Conservation (phyloP, 2,329 filamentous ascomycete species). For the Claviceps capensis region DNA sequence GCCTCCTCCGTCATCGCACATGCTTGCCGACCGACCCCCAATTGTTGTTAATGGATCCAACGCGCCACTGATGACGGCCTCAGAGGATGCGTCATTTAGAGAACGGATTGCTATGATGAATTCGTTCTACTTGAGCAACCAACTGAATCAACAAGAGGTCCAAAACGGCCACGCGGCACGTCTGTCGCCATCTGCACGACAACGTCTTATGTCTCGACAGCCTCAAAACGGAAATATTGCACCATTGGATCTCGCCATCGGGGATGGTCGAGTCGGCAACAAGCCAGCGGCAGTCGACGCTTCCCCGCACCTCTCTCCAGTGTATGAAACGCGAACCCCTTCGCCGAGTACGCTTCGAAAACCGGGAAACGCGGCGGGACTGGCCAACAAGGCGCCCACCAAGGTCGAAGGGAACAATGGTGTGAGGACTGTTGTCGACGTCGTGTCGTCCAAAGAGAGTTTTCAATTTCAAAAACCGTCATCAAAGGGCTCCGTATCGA, state of each 20-base stretch:
- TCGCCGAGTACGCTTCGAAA: constrained; percentile 50
- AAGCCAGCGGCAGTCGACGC: constrained; percentile 24
- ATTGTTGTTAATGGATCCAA: constrained; percentile 23
- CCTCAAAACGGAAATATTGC: constrained; percentile 37
- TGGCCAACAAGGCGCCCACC: constrained; percentile 12
- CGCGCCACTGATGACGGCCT: constrained; percentile 8
- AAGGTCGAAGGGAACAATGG: constrained; percentile 1
- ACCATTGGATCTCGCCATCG: constrained; percentile 41
- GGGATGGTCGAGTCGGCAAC: constrained; percentile 24
- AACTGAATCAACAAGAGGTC: constrained; percentile 19
- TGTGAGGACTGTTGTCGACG: not conserved
- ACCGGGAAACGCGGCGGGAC: constrained; percentile 12
- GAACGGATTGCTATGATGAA: constrained; percentile 29
- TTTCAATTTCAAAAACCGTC: constrained; percentile 11
- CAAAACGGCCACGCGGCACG: constrained; percentile 15
- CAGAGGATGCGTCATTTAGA: constrained; percentile 27
- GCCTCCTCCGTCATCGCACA: constrained; percentile 5
- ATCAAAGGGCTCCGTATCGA: constrained; percentile 6
- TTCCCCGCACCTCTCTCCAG: constrained; percentile 49
- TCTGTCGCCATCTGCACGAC: constrained; percentile 21
- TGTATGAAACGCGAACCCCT: constrained; percentile 59
- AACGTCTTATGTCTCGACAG: constrained; percentile 25
- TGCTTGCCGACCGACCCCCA: constrained; percentile 15
- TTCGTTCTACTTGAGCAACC: constrained; percentile 14
- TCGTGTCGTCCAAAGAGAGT: not conserved